Evolutionary conservation across 805 yeast species (phyloP).

Genomic region (Kodamaea hsintzibuensis): DNA sequence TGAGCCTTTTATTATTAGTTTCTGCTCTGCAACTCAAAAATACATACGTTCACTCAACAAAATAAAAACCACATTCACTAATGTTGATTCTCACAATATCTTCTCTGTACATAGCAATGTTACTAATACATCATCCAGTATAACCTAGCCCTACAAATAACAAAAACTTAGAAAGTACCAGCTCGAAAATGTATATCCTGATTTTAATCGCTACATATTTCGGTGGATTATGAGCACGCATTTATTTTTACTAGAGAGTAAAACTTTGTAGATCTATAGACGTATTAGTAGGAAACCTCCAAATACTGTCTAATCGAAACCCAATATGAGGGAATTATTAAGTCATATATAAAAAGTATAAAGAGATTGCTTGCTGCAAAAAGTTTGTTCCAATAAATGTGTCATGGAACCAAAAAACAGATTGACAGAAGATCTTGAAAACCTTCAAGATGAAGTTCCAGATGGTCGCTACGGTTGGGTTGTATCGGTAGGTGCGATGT

Average conservation of each 20-base stretch:
- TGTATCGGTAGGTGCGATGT: constrained; percentile 49
- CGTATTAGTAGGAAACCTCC: background rate
- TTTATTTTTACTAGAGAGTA: background rate
- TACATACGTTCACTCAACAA: no score
- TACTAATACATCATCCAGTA: background rate
- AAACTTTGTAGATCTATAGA: no score
- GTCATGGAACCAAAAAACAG: background rate
- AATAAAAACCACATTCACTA: background rate
- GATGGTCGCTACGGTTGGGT: constrained; percentile 60
- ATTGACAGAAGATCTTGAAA: background rate
- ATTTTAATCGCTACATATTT: background rate
- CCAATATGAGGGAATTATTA: background rate
- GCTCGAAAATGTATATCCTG: background rate
- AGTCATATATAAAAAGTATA: background rate
- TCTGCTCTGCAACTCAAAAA: background rate
- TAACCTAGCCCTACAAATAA: no score
- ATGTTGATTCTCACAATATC: background rate
- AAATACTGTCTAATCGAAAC: background rate
- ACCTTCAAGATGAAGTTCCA: constrained; percentile 2
- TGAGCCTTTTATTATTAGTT: background rate
- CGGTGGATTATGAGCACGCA: background rate
- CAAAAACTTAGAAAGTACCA: background rate
- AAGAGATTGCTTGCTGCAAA: background rate
- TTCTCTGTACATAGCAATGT: background rate
- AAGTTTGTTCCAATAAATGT: background rate